phyloP scores from a whole-genome alignment of 1,284 basidiomycete genomes.

The Leccinum subrobustum region DNA sequence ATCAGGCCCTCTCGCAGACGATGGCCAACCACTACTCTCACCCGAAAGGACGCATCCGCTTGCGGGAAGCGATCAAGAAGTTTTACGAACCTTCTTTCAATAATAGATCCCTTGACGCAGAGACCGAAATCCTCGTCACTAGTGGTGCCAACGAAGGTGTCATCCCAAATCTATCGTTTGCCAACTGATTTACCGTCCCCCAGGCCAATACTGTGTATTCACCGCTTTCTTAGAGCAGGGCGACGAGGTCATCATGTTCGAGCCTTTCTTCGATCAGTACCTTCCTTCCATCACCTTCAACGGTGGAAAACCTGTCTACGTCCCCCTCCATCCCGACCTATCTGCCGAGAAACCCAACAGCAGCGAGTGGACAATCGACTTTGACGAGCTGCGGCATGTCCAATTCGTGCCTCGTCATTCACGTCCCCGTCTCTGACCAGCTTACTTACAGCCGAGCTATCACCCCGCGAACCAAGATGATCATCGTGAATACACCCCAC shows the following conservation, averaged over 20 bases:
- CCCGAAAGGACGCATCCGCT: slow-evolving; percentile 81
- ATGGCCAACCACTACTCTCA: slow-evolving; percentile 88
- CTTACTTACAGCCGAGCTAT: slow-evolving; percentile 60
- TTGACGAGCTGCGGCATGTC: slow-evolving; percentile 77
- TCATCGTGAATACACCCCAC: slow-evolving; percentile 94
- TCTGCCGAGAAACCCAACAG: slow-evolving; percentile 57
- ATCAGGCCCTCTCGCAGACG: slow-evolving; percentile 66
- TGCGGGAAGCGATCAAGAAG: slow-evolving; percentile 81
- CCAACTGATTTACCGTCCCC: neutral
- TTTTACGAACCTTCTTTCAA: slow-evolving; percentile 75
- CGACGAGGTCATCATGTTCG: slow-evolving; percentile 98
- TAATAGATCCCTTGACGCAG: slow-evolving; percentile 69
- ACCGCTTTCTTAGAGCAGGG: slow-evolving; percentile 85
- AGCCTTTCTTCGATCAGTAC: slow-evolving; percentile 98
- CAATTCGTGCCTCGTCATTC: neutral
- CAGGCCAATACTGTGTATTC: slow-evolving; percentile 87
- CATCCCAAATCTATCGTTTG: slow-evolving; percentile 9
- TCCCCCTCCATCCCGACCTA: slow-evolving; percentile 88
- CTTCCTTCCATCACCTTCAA: slow-evolving; percentile 91
- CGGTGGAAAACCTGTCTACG: slow-evolving; percentile 89
- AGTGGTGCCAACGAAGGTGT: slow-evolving; percentile 94
- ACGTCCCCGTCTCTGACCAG: neutral
- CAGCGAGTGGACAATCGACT: slow-evolving; percentile 84
- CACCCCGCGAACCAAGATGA: slow-evolving; percentile 86
- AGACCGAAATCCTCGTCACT: slow-evolving; percentile 90